Conservation (phyloP, 176 grass and related monocot species). For the Urochloa ruziziensis region DNA sequence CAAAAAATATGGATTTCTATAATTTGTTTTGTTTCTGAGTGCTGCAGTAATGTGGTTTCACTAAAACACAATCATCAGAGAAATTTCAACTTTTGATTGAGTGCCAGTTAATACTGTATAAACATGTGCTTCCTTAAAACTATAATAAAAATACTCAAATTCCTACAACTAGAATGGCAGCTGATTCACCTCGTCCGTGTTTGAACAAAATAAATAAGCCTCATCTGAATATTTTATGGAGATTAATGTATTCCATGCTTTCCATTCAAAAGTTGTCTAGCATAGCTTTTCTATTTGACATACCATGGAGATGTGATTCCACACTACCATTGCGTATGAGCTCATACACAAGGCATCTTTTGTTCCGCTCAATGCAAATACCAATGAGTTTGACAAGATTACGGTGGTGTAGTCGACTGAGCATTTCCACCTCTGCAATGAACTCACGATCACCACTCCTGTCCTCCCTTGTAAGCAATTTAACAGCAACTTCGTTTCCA, state of each 20-base stretch:
- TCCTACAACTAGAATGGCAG: not conserved
- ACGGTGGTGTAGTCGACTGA: conserved; percentile 86
- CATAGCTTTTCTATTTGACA: conserved; percentile 8
- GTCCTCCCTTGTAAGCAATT: conserved; percentile 86
- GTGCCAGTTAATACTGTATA: not conserved
- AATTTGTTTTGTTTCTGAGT: not conserved
- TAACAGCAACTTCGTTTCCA: conserved; percentile 87
- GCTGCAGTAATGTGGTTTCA: not conserved
- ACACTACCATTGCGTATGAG: conserved; percentile 91
- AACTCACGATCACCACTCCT: conserved; percentile 80
- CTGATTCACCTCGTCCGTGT: not conserved
- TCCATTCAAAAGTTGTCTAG: conserved; percentile 3
- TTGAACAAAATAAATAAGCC: conserved; percentile 12
- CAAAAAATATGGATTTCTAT: not conserved
- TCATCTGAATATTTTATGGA: not conserved
- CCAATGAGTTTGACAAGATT: conserved; percentile 98
- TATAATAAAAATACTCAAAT: not conserved
- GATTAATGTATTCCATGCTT: not conserved
- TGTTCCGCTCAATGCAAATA: conserved; percentile 80
- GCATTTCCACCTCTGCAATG: conserved; percentile 93
- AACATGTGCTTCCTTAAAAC: not conserved
- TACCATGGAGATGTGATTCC: conserved; percentile 98
- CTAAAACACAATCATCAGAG: conserved; percentile 1
- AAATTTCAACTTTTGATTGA: not conserved
- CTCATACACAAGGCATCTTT: conserved; percentile 93